Base-by-base conservation (phyloP, 306 rosid genomes). In the Sphenostylis stenocarpa region DNA sequence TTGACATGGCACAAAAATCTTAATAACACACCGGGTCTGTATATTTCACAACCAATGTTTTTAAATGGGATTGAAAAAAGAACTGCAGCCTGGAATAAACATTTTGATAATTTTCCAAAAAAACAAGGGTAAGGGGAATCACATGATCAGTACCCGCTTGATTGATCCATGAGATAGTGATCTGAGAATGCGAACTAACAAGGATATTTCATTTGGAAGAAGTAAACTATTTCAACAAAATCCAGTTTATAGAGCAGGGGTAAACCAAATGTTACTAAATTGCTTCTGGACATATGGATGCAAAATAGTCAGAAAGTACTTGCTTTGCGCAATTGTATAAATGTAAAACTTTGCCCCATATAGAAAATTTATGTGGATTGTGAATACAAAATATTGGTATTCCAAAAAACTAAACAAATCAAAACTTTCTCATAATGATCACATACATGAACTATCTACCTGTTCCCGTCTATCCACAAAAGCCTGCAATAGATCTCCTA, bases 401-500 rank as follows among this genome's bases (percentile, higher is more conserved):
- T 23, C 29, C 75, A 52, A 70, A 75, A 47, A 70, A 24, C n/a
- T n/a, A 36, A 48, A 60, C 60, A 28, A 7, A 9, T 58, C n/a
- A 55, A 76, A 76, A 80, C 51, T 7, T 31, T 52, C 71, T 60
- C 76, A 71, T 67, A 64, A 73, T 26, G 61, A 78, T 70, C 68
- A 72, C 82, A 78, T 67, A 76, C 81, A 80, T 72, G 81, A 52
- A 73, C 75, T 76, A 33, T 77, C 63, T 90, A 95, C 97, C 96
- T 95, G 99, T 87, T 91, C 99, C 77, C 95, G 86, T 87, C 97
- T 92, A 73, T 95, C 97, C 89, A 95, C 99, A 74, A 88, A 95
- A 70, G 97, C 90, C 82, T 90, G 97, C 85, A 92, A 80, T 75
- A 95, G 93, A 78, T 95, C 97, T 87, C 97, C 99, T 73, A 95